These are phyloP conservation scores for Astrothelium macrocarpum DNA, from an alignment of 495 filamentous ascomycete species.

Conservation along the genomic window DNA sequence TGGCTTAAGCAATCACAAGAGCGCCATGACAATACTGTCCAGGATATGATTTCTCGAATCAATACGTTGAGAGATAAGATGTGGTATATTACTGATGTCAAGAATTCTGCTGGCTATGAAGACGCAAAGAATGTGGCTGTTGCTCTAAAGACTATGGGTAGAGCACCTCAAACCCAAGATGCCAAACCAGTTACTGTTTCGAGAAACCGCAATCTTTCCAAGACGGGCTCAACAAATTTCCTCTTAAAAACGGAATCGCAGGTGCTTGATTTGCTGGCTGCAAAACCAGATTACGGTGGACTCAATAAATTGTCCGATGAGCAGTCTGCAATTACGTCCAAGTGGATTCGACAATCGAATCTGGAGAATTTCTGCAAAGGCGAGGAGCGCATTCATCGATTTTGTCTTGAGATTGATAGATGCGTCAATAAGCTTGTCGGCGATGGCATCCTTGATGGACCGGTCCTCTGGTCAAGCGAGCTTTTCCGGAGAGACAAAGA, in stretches of 20 bases:
- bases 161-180: slow-evolving; percentile 37
- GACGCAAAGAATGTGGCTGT: slow-evolving; percentile 77
- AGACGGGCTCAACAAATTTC: slow-evolving; percentile 54
- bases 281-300: slow-evolving; percentile 72
- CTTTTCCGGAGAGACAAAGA: slow-evolving; percentile 72
- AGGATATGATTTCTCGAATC: slow-evolving; percentile 56
- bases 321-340: slow-evolving; percentile 74
- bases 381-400: slow-evolving; percentile 90
- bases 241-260: slow-evolving; percentile 79
- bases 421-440: slow-evolving; percentile 82
- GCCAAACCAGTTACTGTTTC: slow-evolving; percentile 18
- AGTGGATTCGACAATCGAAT: slow-evolving; percentile 71
- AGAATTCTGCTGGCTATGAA: slow-evolving; percentile 82
- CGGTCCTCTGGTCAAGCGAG: slow-evolving; percentile 87
- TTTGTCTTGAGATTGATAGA: slow-evolving; percentile 81
- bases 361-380: slow-evolving; percentile 93
- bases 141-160: slow-evolving; percentile 90
- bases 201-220: slow-evolving; percentile 30
- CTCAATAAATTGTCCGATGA: slow-evolving; percentile 95
- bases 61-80: slow-evolving; percentile 80
- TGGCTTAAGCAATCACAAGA: slow-evolving; percentile 68
- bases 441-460: slow-evolving; percentile 74
- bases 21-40: slow-evolving; percentile 53
- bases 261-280: slow-evolving; percentile 77
- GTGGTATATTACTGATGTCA: slow-evolving; percentile 97